Conservation (phyloP, 2,329 filamentous ascomycete species). For the Trichoderma harzianum region DNA sequence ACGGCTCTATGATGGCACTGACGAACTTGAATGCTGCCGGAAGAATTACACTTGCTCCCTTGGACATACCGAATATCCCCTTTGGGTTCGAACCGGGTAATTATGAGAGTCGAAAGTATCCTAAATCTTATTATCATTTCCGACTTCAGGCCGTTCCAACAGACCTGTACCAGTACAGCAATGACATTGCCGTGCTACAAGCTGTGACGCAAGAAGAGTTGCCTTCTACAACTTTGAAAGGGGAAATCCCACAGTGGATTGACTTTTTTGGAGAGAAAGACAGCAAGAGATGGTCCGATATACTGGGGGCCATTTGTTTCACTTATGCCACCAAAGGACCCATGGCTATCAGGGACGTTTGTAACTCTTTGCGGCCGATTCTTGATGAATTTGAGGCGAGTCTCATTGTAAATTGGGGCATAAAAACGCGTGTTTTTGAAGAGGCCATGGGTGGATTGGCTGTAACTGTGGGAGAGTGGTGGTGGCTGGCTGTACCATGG, state of each 20-base stretch:
- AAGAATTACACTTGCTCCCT: slow-evolving; percentile 50
- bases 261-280: slow-evolving; percentile 63
- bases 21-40: slow-evolving; percentile 62
- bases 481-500: slow-evolving; percentile 57
- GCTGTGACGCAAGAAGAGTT: slow-evolving; percentile 37
- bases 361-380: slow-evolving; percentile 53
- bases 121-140: slow-evolving; percentile 64
- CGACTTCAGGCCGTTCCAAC: slow-evolving; percentile 59
- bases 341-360: slow-evolving; percentile 50
- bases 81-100: slow-evolving; percentile 69
- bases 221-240: slow-evolving; percentile 39
- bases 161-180: slow-evolving; percentile 58
- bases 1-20: slow-evolving; percentile 65
- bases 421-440: slow-evolving; percentile 48
- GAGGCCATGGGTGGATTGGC: slow-evolving; percentile 39
- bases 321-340: slow-evolving; percentile 61
- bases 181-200: slow-evolving; percentile 43
- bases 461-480: slow-evolving; percentile 58
- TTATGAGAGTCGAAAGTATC: slow-evolving; percentile 67
- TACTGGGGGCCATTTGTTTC: slow-evolving; percentile 61
- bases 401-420: slow-evolving; percentile 58
- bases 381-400: slow-evolving; percentile 62
- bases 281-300: slow-evolving; percentile 59
- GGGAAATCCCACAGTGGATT: slow-evolving; percentile 67
- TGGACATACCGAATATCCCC: slow-evolving; percentile 58